Evolutionary conservation across 2,329 filamentous ascomycete species (phyloP).

Genomic region (Plenodomus lindquistii): DNA sequence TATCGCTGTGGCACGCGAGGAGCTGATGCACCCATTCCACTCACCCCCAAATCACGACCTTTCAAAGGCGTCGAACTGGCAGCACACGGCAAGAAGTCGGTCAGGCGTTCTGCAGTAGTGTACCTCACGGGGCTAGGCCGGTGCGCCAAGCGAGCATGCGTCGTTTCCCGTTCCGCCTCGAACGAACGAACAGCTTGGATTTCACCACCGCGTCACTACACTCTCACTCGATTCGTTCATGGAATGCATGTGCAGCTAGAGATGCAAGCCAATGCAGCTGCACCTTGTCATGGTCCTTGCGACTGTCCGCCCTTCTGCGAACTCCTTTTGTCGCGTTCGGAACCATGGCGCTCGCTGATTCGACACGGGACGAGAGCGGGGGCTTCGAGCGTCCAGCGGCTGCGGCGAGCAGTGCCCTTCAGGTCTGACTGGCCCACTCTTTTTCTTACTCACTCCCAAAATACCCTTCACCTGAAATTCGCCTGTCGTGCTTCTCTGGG

Average conservation of each 20-base stretch:
- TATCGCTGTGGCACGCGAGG: too few species aligned
- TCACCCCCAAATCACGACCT: neutral
- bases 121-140: constrained; percentile 20
- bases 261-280: constrained; percentile 21
- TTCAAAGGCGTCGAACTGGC: too few species aligned
- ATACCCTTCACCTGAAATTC: constrained; percentile 29
- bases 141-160: constrained; percentile 21
- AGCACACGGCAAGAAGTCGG: constrained; percentile 29
- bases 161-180: constrained; percentile 11
- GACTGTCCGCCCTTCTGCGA: constrained; percentile 28
- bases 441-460: constrained; percentile 40
- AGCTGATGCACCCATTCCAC: neutral
- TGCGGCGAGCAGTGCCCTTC: constrained; percentile 31
- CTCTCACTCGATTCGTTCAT: constrained; percentile 15
- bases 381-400: constrained; percentile 23
- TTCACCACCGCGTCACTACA: constrained; percentile 8
- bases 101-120: constrained; percentile 30
- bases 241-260: constrained; percentile 16
- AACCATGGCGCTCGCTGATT: constrained; percentile 27
- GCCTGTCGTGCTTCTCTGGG: constrained; percentile 34
- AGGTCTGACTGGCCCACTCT: constrained; percentile 40
- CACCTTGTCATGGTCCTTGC: constrained; percentile 17
- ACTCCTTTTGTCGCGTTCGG: constrained; percentile 19
- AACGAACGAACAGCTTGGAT: constrained; percentile 18
- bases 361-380: constrained; percentile 26